These are phyloP conservation scores for Diutina neorugosa DNA, from an alignment of 1,139 yeast species.

Conservation along the genomic window DNA sequence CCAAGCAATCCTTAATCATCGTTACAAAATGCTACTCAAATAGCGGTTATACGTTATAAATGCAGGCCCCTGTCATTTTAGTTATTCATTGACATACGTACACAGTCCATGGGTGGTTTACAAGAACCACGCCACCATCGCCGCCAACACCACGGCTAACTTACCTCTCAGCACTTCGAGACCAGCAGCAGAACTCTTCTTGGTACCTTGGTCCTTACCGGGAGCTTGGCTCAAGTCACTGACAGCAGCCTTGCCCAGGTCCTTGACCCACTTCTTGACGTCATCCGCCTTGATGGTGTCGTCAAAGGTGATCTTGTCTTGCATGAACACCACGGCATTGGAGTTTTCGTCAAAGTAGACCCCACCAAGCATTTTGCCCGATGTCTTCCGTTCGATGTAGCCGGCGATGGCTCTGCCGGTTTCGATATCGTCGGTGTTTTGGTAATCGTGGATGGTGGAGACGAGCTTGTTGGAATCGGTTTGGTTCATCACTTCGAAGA, in stretches of 20 bases:
- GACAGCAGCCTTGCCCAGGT: not conserved
- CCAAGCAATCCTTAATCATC: no score
- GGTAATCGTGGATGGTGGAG: slow-evolving; percentile 79
- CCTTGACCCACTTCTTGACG: not conserved
- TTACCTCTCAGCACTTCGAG: not conserved
- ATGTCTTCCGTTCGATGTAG: slow-evolving; percentile 75
- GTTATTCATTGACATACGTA: no score
- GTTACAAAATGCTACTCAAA: no score
- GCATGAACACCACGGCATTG: slow-evolving; percentile 15
- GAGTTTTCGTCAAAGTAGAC: slow-evolving; percentile 47
- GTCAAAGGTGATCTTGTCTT: slow-evolving; percentile 1
- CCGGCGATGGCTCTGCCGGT: slow-evolving; percentile 87
- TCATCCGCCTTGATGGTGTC: not conserved
- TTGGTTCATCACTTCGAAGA: slow-evolving; percentile 60
- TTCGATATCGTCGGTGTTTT: slow-evolving; percentile 42
- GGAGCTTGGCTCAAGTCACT: not conserved
- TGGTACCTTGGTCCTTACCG: not conserved
- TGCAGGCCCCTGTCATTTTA: no score
- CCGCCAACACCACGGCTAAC: not conserved
- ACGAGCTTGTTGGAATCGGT: slow-evolving; percentile 64
- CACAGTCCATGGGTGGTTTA: not conserved
- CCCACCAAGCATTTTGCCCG: slow-evolving; percentile 77
- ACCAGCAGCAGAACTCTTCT: not conserved
- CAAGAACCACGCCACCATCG: not conserved
- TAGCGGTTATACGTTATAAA: no score